A percentile compares a stretch with the other conserved stretches of the same genome.
Conservation (phyloP, 345 rosid genomes). For the Murraya paniculata region DNA sequence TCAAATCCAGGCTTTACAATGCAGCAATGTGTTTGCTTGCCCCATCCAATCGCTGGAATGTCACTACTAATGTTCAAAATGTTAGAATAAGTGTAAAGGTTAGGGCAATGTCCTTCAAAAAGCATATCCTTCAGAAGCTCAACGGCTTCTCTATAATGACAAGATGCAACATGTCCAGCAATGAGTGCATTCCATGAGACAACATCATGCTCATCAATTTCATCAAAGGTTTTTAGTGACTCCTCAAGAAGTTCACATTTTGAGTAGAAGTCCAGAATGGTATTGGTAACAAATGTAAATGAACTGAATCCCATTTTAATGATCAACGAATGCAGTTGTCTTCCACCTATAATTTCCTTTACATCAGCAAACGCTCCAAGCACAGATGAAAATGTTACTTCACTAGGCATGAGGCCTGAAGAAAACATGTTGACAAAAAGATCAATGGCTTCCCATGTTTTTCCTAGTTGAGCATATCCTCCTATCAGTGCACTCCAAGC, state of each 20-base stretch:
- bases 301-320: slow-evolving; percentile 29
- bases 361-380: slow-evolving; percentile 30
- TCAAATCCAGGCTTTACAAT: slow-evolving; percentile 30
- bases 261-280: slow-evolving; percentile 32
- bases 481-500: slow-evolving; percentile 34
- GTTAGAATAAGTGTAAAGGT: slow-evolving; percentile 27
- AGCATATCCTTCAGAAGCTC: slow-evolving; percentile 24
- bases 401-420: slow-evolving; percentile 23
- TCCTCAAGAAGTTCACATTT: slow-evolving; percentile 29
- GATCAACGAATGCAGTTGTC: slow-evolving; percentile 31
- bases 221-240: slow-evolving; percentile 22
- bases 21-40: slow-evolving; percentile 35
- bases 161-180: slow-evolving; percentile 23
- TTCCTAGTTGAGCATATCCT: slow-evolving; percentile 32
- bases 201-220: slow-evolving; percentile 29
- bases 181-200: slow-evolving; percentile 37
- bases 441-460: slow-evolving; percentile 26
- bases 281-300: slow-evolving; percentile 24
- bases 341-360: slow-evolving; percentile 24
- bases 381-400: slow-evolving; percentile 30
- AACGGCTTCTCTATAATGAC: slow-evolving; percentile 24
- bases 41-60: slow-evolving; percentile 31
- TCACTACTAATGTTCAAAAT: slow-evolving; percentile 24
- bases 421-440: slow-evolving; percentile 24
- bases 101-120: slow-evolving; percentile 20